Percentiles rank a stretch among this genome's conserved stretches.
phyloP scores from a whole-genome alignment of 352 stramenopile species.

The Globisporangium radiosum region DNA sequence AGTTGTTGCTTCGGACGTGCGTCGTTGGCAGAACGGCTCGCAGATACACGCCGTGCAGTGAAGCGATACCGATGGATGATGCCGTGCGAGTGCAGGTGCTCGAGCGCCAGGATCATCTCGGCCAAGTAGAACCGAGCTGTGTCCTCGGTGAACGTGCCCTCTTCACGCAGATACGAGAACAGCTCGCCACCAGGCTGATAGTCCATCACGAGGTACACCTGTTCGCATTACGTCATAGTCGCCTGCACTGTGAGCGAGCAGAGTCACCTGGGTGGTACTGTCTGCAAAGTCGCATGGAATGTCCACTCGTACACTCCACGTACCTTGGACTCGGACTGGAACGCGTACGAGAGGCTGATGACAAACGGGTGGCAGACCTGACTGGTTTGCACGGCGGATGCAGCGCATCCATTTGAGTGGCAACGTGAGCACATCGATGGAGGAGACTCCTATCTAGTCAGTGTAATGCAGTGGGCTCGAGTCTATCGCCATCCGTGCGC shows the following conservation, averaged over 20 bases:
- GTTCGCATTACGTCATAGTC: not conserved
- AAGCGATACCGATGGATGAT: slow-evolving; percentile 73
- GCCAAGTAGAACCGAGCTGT: slow-evolving; percentile 71
- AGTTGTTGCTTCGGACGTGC: too few relatives aligned
- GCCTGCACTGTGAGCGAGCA: not conserved
- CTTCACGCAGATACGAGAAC: slow-evolving; percentile 61
- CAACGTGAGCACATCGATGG: not conserved
- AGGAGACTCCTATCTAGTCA: not conserved
- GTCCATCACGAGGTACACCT: slow-evolving; percentile 76
- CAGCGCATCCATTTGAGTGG: not conserved
- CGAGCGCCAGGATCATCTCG: slow-evolving; percentile 79
- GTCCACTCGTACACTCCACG: not conserved
- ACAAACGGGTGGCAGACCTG: slow-evolving; percentile 81
- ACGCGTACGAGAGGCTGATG: slow-evolving; percentile 69
- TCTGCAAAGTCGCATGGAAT: not conserved
- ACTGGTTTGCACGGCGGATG: not conserved
- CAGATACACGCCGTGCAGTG: too few relatives aligned
- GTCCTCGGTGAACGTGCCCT: slow-evolving; percentile 71
- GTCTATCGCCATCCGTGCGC: not conserved
- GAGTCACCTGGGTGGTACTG: not conserved
- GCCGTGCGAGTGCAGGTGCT: slow-evolving; percentile 71
- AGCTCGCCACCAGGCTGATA: slow-evolving; percentile 78
- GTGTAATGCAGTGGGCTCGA: too few relatives aligned
- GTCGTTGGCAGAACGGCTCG: not conserved
- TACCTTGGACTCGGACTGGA: slow-evolving; percentile 83